Conservation (phyloP, 345 rosid genomes). For the Salix purpurea region DNA sequence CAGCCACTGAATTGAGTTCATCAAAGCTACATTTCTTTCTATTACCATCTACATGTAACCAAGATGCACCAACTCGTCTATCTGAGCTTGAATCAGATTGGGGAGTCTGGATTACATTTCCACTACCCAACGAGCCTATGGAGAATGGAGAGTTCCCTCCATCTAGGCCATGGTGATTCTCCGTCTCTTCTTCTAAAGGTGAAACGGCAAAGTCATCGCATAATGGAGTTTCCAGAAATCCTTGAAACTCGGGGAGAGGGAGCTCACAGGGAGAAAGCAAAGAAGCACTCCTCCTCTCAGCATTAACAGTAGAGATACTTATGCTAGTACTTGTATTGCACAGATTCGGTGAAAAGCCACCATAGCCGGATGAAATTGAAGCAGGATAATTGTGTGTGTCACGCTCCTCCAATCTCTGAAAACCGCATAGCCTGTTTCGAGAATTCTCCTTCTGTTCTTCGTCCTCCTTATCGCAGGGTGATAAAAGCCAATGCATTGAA, state of each 20-base stretch:
- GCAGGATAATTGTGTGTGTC: constrained; percentile 27
- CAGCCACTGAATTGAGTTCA: constrained; percentile 32
- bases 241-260: constrained; percentile 30
- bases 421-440: constrained; percentile 20
- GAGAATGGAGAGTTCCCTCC: constrained; percentile 43
- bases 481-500: constrained; percentile 77
- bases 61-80: constrained; percentile 14
- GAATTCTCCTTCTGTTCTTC: constrained; percentile 33
- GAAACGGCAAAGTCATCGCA: constrained; percentile 18
- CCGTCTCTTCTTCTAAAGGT: constrained; percentile 29
- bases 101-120: constrained; percentile 70
- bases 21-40: constrained; percentile 22
- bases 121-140: constrained; percentile 41
- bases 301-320: constrained; percentile 19
- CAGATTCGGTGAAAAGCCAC: constrained; percentile 37
- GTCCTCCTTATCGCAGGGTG: constrained; percentile 63
- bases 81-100: constrained; percentile 51
- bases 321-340: constrained; percentile 28
- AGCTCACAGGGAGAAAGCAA: constrained; percentile 40
- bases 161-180: constrained; percentile 9
- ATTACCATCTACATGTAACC: constrained; percentile 21
- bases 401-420: constrained; percentile 25
- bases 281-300: constrained; percentile 28
- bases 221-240: constrained; percentile 30
- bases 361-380: constrained; percentile 26